Base-by-base conservation (phyloP, 2,329 filamentous ascomycete genomes). In the Volutella citrinella region DNA sequence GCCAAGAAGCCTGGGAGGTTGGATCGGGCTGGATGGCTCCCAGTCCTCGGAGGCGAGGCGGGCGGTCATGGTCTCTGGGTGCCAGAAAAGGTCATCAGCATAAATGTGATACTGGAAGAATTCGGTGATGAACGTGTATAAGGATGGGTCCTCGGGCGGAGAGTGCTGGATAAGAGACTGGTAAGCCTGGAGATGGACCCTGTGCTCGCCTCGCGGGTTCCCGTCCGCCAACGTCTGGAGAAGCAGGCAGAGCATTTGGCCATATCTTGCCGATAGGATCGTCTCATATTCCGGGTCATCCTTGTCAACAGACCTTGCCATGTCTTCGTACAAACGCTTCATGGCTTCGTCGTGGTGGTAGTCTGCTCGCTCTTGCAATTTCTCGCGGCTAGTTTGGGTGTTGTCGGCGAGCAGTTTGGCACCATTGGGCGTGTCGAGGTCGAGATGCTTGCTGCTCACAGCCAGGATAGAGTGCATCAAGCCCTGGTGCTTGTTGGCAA, bases 391-490 rank as follows among this genome's bases (percentile, higher is more conserved):
- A 9, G 75, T 69, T 21, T 63, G 61, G 4, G 70, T 65, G 42
- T 73, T 68, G 15, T 72, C 66, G 20, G 61, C 61, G 6, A 82
- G 59, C 5, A 80, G 53, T 28, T 74, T 76, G 36, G 57, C 46
- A 10, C 75, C 77, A 34, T 80, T 78, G 0, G 75, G 69, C 0
- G 76, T 74, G 5, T 72, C 68, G 41, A 72, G 72, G 56, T 82
- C 75, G 34, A 82, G 74, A 51, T 95, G 88, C 40, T 82, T 88
- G 48, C 86, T 86, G 22, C 88, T 86, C 8, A 95, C 71, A 27
- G 86, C 88, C 33, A 95, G 73, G 30, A 95, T 79, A 10, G 88
- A 93, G 58, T 95, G 89, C 88, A 95, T 95, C 32, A 95, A 69
- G 10, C 87, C 87, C 42, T 80, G 74, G 55, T 95, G 83, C 40